Base-by-base conservation (phyloP, 2,329 filamentous ascomycete genomes). In the Penicillium vulpinum region DNA sequence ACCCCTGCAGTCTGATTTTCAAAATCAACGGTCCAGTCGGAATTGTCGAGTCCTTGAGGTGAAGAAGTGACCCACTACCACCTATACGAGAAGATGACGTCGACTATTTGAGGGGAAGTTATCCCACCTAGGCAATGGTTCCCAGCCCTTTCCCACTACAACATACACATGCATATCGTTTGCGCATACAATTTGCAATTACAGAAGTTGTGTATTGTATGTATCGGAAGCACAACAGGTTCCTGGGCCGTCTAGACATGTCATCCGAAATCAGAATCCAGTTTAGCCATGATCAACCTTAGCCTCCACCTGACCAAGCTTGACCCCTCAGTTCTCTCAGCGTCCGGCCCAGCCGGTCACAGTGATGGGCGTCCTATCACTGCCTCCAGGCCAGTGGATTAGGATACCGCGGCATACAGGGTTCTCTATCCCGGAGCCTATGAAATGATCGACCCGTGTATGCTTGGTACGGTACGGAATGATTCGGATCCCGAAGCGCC, bases 51-150 rank as follows among this genome's bases (percentile, higher is more conserved):
- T 36, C 35, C 13, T 60, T 53, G 54, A 61, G 38, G 16, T 51
- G 49, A 45, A 29, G 26, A 36, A 43, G 24, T 40, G 49, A 56
- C 57, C 57, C 57, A 60, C 60, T 28, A 26, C 47, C 29, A 39
- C 28, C 22, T 56, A 60, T 64, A 66, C 64, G 64, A 64, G 64
- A 54, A 49, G 44, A 65, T 66, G 64, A 66, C 64, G 64, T 66
- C 62, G 61, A 61, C 62, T 56, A 64, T 51, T 62, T 60, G 38
- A 38, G 51, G 49, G 46, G 57, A 31, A 51, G 18, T 26, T 33
- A 35, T 43, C 24, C 33, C 35, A 49, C 29, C 26, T 47, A 18
- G 35, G 8, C 16, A 15, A 22, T 29, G 9, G 18, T 16, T 16
- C 15, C n/a, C n/a, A 39, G 13, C n/a, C n/a, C n/a, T 50, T 36